A percentile compares a stretch with the other conserved stretches of the same genome.
These are phyloP conservation scores for Fusarium subglutinans DNA, from an alignment of 2,329 filamentous ascomycete genomes.

Conservation along the genomic window DNA sequence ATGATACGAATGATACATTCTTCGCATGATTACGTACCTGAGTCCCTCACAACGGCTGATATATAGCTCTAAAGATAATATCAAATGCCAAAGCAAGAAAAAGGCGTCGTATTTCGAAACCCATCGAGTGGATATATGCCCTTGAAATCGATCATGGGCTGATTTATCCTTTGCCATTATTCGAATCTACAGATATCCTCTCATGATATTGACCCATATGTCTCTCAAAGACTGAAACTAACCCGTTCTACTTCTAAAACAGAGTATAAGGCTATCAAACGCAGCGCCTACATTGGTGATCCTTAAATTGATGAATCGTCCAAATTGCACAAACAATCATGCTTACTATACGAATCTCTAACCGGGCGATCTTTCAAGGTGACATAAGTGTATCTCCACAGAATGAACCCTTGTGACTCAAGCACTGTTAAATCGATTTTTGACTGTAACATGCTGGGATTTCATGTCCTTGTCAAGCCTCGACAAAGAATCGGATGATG, in stretches of 20 bases:
- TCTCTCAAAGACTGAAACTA: fast-evolving
- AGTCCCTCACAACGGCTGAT: fast-evolving
- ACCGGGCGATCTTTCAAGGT: fast-evolving
- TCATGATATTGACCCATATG: fast-evolving
- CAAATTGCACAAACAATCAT: background rate
- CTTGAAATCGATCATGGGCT: background rate
- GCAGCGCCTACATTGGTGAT: background rate
- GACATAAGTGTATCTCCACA: fast-evolving
- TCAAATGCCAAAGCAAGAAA: too few species aligned
- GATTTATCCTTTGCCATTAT: background rate
- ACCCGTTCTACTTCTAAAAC: fast-evolving
- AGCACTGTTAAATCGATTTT: background rate
- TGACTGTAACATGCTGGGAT: background rate
- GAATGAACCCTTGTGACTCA: fast-evolving
- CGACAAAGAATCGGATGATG: constrained; percentile 13
- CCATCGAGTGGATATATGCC: background rate
- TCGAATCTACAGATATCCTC: background rate
- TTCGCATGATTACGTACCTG: background rate
- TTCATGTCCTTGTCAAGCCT: background rate
- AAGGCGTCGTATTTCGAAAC: too few species aligned
- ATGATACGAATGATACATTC: background rate
- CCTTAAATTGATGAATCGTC: background rate
- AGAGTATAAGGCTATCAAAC: background rate
- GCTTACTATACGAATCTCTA: background rate
- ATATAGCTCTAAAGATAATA: fast-evolving